phyloP scores from a whole-genome alignment of 306 rosid genomes.

The Vigna mungo region DNA sequence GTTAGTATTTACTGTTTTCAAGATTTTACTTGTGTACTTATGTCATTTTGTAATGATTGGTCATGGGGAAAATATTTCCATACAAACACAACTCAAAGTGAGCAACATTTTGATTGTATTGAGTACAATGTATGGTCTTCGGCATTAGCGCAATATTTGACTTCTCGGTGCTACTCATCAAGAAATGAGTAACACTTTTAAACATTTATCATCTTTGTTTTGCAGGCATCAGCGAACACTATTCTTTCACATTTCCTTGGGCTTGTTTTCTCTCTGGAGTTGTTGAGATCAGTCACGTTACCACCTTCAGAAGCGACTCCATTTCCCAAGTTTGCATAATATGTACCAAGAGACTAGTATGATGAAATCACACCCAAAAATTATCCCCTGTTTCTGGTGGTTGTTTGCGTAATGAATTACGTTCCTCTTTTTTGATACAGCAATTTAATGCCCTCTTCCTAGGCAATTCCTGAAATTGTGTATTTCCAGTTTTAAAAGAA shows the following conservation, averaged over 20 bases:
- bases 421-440: slow-evolving; percentile 29
- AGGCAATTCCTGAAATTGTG: slow-evolving; percentile 32
- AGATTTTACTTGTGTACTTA: background rate
- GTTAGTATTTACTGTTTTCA: background rate
- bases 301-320: slow-evolving; percentile 69
- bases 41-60: background rate
- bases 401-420: slow-evolving; percentile 29
- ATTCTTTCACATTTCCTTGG: slow-evolving; percentile 97
- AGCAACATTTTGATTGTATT: slow-evolving; percentile 18
- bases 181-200: slow-evolving; percentile 14
- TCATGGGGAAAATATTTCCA: background rate
- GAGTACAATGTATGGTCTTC: slow-evolving; percentile 9
- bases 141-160: background rate
- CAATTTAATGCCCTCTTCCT: slow-evolving; percentile 20
- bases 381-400: slow-evolving; percentile 31
- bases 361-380: slow-evolving; percentile 14
- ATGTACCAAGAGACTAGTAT: slow-evolving; percentile 12
- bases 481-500: slow-evolving; percentile 31
- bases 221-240: slow-evolving; percentile 95
- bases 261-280: slow-evolving; percentile 84
- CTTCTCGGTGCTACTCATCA: slow-evolving; percentile 14
- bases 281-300: slow-evolving; percentile 83
- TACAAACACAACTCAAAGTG: background rate
- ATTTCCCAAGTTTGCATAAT: slow-evolving; percentile 68
- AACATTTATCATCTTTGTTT: background rate